phyloP scores from a whole-genome alignment of 371 early-diverging fungal genomes.

The Mortierella sp. region DNA sequence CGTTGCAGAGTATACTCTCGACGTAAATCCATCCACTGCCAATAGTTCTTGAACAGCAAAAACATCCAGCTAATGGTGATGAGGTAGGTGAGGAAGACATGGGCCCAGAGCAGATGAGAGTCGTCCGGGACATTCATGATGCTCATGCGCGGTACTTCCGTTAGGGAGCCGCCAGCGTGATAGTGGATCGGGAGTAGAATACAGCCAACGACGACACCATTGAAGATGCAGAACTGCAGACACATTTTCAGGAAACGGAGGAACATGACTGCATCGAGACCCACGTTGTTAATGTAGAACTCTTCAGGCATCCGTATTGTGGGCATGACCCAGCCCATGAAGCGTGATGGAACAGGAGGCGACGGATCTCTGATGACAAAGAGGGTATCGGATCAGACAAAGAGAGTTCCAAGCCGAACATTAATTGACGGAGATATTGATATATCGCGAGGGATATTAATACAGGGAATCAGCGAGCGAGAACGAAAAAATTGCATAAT shows the following conservation, averaged over 20 bases:
- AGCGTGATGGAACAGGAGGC: slow-evolving; percentile 54
- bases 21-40: slow-evolving; percentile 64
- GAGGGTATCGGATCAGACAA: too few relatives aligned
- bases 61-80: slow-evolving; percentile 66
- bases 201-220: slow-evolving; percentile 58
- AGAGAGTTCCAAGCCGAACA: too few relatives aligned
- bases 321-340: slow-evolving; percentile 56
- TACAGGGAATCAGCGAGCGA: too few relatives aligned
- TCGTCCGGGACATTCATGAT: slow-evolving; percentile 61
- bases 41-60: slow-evolving; percentile 67
- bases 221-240: slow-evolving; percentile 64
- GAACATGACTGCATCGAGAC: slow-evolving; percentile 76
- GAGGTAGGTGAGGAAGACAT: slow-evolving; percentile 59
- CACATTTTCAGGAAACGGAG: slow-evolving; percentile 76
- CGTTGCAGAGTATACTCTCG: slow-evolving; percentile 56
- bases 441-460: too few relatives aligned
- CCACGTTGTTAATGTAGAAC: slow-evolving; percentile 63
- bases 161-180: slow-evolving; percentile 25
- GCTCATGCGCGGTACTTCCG: slow-evolving; percentile 53
- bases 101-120: slow-evolving; percentile 61
- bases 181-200: slow-evolving; percentile 67
- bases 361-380: slow-evolving; percentile 52
- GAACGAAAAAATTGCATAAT: too few relatives aligned
- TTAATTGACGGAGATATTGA: too few relatives aligned
- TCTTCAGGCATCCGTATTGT: slow-evolving; percentile 59